Base-by-base conservation (phyloP, 768 basidiomycete species). In the Pisolithus sp. region DNA sequence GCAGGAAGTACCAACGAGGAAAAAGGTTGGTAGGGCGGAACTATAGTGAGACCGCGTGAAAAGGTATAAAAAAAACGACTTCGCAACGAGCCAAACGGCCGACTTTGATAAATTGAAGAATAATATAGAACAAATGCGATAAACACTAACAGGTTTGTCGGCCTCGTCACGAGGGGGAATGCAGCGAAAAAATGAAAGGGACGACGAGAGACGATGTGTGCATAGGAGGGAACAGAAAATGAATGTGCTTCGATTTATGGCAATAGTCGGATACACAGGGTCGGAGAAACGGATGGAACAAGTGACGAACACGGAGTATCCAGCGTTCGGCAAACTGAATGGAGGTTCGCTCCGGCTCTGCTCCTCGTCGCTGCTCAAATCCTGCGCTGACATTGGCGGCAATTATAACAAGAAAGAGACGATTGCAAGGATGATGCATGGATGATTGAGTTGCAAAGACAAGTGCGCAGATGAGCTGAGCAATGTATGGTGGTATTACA, bases 31-130 rank as follows among this genome's bases (percentile, higher is more conserved):
- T 63, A 49, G 59, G 59, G 65, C 13, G 34, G 34, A 34, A 15
- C 34, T 34, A 31, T 10, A 34, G 49, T 31, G 55, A 56, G 64
- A 56, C 56, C 53, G 57, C 54, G 46, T 23, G 43, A 47, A 36
- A 48, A 54, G 64, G 64, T n/a, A 57, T 63, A 62, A 70, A 68
- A 55, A 61, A 64, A 63, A 59, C 62, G 60, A 51, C 57, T 65
- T 61, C 61, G 67, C 56, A 59, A 68, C 67, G 64, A 56, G 60
- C 62, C 65, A 62, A 62, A 61, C 58, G 62, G 63, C 63, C 72
- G 63, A 70, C 68, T 68, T 62, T 71, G 76, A 82, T 87, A 85
- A 86, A 76, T 73, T 84, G 83, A 85, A 80, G 78, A 87, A 88
- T 88, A 88, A 89, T 80, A 81, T 75, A 80, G 75, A 76, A 81